These are phyloP conservation scores for Macrolepiota fuliginosa DNA, from an alignment of 768 basidiomycete species.

Conservation along the genomic window DNA sequence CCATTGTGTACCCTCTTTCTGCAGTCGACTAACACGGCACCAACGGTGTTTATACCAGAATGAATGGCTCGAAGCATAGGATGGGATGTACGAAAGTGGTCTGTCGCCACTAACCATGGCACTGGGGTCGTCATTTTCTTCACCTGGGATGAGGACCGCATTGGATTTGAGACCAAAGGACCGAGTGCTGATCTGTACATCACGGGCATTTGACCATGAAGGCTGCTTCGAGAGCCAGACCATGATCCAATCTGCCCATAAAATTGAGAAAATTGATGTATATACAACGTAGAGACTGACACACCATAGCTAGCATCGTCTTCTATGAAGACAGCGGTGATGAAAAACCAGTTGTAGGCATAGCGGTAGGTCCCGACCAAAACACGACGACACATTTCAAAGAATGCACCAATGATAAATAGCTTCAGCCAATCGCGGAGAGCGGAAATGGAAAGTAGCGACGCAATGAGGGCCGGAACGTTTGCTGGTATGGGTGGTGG, in stretches of 20 bases:
- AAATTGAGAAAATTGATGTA: not conserved
- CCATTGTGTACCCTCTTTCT: conserved; percentile 28
- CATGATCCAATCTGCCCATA: conserved; percentile 61
- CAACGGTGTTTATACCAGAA: conserved; percentile 51
- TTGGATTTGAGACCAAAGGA: conserved; percentile 32
- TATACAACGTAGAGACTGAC: conserved; percentile 15
- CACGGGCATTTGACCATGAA: conserved; percentile 53
- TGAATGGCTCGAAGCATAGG: conserved; percentile 33
- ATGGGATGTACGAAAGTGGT: conserved; percentile 43
- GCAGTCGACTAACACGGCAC: conserved; percentile 35
- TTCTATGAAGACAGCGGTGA: conserved; percentile 61
- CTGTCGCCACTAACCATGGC: conserved; percentile 23
- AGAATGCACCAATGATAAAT: conserved; percentile 54
- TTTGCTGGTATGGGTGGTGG: no score
- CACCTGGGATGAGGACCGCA: conserved; percentile 32
- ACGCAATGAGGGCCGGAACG: not conserved
- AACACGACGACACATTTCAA: conserved; percentile 57
- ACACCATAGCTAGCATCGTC: conserved; percentile 54
- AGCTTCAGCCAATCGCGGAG: conserved; percentile 65
- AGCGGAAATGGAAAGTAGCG: conserved; percentile 32
- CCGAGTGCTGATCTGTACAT: conserved; percentile 48
- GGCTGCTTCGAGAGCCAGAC: conserved; percentile 63
- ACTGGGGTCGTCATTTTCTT: conserved; percentile 25
- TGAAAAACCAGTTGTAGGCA: conserved; percentile 50
- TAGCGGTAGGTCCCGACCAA: conserved; percentile 39